Evolutionary conservation across 2,329 filamentous ascomycete species (phyloP).

Genomic region (Trichoderma guizhouense): DNA sequence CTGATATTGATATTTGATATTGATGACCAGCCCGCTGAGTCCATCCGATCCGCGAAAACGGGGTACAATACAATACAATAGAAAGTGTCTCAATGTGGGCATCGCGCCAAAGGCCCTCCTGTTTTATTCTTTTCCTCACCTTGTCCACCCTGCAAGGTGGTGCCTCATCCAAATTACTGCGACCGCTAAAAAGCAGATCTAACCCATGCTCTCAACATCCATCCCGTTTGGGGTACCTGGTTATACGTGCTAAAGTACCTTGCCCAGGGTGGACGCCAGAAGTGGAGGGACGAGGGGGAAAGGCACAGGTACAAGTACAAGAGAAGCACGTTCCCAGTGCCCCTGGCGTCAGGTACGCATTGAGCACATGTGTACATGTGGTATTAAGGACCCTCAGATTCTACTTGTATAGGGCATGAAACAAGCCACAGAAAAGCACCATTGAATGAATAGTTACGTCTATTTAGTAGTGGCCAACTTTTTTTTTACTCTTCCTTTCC

Average conservation of each 20-base stretch:
- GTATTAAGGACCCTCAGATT: not conserved
- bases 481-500: not conserved
- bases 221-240: slow-evolving; percentile 10
- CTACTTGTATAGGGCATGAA: not conserved
- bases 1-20: not conserved
- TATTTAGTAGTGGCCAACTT: not conserved
- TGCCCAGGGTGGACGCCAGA: slow-evolving; percentile 2
- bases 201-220: slow-evolving; percentile 4
- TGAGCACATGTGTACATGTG: not conserved
- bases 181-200: not conserved
- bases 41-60: not conserved
- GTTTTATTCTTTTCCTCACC: not conserved
- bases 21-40: not conserved
- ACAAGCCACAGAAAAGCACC: not conserved
- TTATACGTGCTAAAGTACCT: not conserved
- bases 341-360: slow-evolving; percentile 3
- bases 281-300: not conserved
- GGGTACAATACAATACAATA: not conserved
- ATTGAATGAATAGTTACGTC: not conserved
- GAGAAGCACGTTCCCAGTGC: not conserved
- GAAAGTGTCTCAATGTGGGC: not conserved
- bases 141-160: not conserved
- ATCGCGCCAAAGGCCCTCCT: not conserved
- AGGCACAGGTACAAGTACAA: not conserved
- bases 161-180: not conserved